Base-by-base conservation (phyloP, 106 monocot genomes). In the Platanthera zijinensis region DNA sequence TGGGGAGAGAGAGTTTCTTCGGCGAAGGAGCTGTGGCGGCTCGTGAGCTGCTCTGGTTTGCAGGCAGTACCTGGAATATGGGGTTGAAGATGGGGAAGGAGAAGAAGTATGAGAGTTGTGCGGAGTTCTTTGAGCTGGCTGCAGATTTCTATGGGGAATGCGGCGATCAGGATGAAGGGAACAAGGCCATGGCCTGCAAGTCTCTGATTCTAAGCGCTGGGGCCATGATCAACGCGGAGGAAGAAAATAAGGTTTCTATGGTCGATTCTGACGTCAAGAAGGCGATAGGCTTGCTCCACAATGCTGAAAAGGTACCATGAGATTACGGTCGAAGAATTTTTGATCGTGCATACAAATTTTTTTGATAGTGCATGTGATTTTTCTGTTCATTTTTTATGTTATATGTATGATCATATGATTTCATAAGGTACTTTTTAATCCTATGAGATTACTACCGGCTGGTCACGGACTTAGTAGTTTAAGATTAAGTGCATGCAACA, bases 11-110 rank as follows among this genome's bases (percentile, higher is more conserved):
- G 52, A 52, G 45, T 10, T 93, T 93, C 84, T 96, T 93, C 62
- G 96, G 93, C 57, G 85, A 77, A 15, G 93, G 88, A 21, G 85
- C 76, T 28, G 80, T 81, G 53, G 87, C 89, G 10, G 51, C 51
- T 50, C 94, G 91, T 17, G 97, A 99, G 78, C 72, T 85, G 2
- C 82, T 82, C 54, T 99, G 97, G 97, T 94, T 99, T 82, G 97
- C 97, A 14, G 92, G 83, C 50, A 88, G 79, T 75, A 71, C 89
- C 45, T 99, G 97, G 97, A 94, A 99, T 76, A 86, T 99, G 85
- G 97, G 88, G 32, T 69, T 92, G 63, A 99, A 85, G 84, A 48
- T 81, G 5, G 89, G 80, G 51, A 92, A 84, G 51, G 83, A 88
- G 45, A 88, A 84, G 78, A 86, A 76, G 30, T 89, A 80, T 75